These are phyloP conservation scores for Neurospora sp. DNA, from an alignment of 495 filamentous ascomycete species.

Conservation along the genomic window DNA sequence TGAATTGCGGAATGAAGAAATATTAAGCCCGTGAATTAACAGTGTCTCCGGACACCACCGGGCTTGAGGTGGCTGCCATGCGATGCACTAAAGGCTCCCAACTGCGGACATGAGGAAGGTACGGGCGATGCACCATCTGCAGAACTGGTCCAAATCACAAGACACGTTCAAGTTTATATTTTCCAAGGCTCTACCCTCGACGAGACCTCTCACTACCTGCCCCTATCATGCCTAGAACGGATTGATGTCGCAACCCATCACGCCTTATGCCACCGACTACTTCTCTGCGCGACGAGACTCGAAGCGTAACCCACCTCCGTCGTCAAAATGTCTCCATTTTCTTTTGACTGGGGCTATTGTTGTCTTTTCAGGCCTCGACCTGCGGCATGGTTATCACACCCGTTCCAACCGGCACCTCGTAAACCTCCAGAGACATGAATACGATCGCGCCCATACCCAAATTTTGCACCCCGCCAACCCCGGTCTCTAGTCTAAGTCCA, in stretches of 20 bases:
- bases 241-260: neutral
- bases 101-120: neutral
- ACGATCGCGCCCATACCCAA: neutral
- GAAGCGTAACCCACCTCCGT: too few relatives aligned
- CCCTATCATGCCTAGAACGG: neutral
- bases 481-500: neutral
- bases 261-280: neutral
- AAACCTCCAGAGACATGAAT: neutral
- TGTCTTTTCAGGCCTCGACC: neutral
- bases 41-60: neutral
- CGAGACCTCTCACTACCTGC: neutral
- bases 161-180: neutral
- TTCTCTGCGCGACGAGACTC: neutral
- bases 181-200: neutral
- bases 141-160: neutral
- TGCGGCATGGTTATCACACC: neutral
- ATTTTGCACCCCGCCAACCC: neutral
- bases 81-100: neutral
- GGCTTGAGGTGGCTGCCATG: too few relatives aligned
- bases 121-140: too few relatives aligned
- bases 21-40: neutral
- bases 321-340: neutral
- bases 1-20: neutral
- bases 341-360: neutral
- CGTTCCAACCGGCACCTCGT: neutral